Conservation (phyloP, 257 asterid species). For the Nicotiana tabacum region DNA sequence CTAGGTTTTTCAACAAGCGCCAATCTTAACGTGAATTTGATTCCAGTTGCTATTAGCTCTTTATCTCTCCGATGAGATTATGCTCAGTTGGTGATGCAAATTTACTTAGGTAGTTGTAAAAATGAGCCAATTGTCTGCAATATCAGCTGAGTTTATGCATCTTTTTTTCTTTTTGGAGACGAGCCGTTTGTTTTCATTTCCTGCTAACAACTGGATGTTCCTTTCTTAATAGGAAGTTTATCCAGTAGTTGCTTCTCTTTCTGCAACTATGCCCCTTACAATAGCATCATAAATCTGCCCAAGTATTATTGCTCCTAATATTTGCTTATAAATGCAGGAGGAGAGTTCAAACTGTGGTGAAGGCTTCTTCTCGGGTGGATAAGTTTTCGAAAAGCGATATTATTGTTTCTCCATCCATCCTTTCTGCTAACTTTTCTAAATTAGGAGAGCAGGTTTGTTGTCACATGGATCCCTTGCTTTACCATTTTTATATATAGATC, state of each 20-base stretch:
- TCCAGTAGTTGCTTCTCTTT: background rate
- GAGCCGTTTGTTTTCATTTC: background rate
- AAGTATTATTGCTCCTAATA: background rate
- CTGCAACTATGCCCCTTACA: background rate
- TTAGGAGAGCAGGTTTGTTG: slow-evolving; percentile 90
- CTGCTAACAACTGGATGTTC: background rate
- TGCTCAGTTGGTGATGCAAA: background rate
- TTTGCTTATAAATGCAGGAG: slow-evolving; percentile 48
- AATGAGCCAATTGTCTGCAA: background rate
- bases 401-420: slow-evolving; percentile 96
- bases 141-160: background rate
- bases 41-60: background rate
- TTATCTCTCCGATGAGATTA: background rate
- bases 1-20: background rate
- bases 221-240: background rate
- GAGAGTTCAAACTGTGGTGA: slow-evolving; percentile 54
- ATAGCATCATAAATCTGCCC: background rate
- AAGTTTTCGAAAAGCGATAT: slow-evolving; percentile 81
- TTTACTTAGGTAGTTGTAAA: background rate
- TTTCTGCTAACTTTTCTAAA: slow-evolving; percentile 90
- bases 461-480: background rate
- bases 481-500: background rate
- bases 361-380: slow-evolving; percentile 89
- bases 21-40: background rate
- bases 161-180: background rate